Conservation (phyloP, 441 rosid species). For the Corymbia citriodora region DNA sequence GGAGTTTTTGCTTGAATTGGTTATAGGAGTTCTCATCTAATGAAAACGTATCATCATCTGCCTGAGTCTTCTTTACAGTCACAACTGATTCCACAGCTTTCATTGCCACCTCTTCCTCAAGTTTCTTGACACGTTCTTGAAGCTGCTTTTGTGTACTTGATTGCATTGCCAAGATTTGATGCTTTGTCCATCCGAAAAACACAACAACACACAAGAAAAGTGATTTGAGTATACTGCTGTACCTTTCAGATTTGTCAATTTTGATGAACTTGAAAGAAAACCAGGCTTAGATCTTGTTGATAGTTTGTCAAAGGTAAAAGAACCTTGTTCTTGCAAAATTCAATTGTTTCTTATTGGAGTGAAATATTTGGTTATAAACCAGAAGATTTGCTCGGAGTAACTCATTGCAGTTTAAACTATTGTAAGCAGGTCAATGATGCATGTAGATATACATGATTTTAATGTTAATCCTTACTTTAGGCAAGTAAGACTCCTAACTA, state of each 20-base stretch:
- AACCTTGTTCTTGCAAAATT: background rate
- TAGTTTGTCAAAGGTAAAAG: background rate
- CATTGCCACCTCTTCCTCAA: constrained; percentile 47
- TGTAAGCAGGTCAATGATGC: background rate
- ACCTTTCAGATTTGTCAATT: background rate
- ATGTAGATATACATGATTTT: background rate
- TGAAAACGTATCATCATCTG: constrained; percentile 33
- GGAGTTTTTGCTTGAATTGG: constrained; percentile 26
- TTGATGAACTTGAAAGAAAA: background rate
- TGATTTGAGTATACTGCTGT: background rate
- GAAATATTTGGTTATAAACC: background rate
- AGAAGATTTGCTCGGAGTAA: background rate
- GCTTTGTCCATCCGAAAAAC: constrained; percentile 61
- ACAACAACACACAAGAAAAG: background rate
- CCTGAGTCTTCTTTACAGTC: constrained; percentile 46
- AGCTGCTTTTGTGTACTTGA: constrained; percentile 64
- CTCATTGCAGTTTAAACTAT: background rate
- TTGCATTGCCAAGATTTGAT: constrained; percentile 66
- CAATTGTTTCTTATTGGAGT: background rate
- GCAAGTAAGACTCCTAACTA: background rate
- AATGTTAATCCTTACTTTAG: background rate
- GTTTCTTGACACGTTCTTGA: constrained; percentile 50
- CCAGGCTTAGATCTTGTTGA: background rate
- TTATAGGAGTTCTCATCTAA: constrained; percentile 17
- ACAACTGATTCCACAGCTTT: constrained; percentile 44